Base-by-base conservation (phyloP, 225 moss, liverwort and hornwort genomes). In the Lunularia cruciata region DNA sequence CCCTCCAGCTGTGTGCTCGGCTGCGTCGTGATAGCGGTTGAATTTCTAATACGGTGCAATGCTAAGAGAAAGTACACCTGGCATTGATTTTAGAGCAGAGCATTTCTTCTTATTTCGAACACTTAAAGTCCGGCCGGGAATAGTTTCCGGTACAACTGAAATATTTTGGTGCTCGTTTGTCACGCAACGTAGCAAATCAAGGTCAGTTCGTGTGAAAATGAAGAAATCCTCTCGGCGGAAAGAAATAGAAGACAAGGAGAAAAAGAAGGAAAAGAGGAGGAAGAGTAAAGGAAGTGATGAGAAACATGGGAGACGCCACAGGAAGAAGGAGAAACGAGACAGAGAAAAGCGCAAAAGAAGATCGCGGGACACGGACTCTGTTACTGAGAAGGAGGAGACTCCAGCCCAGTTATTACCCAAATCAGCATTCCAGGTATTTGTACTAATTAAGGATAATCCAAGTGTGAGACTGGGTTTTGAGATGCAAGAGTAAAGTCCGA, bases 211-310 rank as follows among this genome's bases (percentile, higher is more conserved):
- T 51, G 59, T 58, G 26, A 76, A 62, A 39, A 74, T 61, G 55
- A 77, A 38, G 70, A 77, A 58, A 31, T 60, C 30, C 34, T 73
- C 53, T 70, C 74, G 60, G 45, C 56, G 70, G 47, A 74, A 59
- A 58, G 76, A 54, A 52, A 69, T 51, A 40, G 42, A 63, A 51
- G 70, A 69, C 34, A 71, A 73, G 69, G 81, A 81, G 46, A 81
- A 55, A 54, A 81, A 61, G 65, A 77, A 68, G 37, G 74, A 72
- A 13, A 70, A 34, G 71, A 67, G 60, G 46, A 62, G 65, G 45
- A 70, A 57, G 63, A 69, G 31, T 47, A 78, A 51, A 69, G 37
- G 65, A 60, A 73, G 58, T 53, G 77, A 77, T 6, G 77, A 74
- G 33, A 77, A 74, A 47, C 66, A 73, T 45, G 71, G 47, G 62